phyloP scores from a whole-genome alignment of 2,329 filamentous ascomycete species.

The Tolypocladium amazonense region DNA sequence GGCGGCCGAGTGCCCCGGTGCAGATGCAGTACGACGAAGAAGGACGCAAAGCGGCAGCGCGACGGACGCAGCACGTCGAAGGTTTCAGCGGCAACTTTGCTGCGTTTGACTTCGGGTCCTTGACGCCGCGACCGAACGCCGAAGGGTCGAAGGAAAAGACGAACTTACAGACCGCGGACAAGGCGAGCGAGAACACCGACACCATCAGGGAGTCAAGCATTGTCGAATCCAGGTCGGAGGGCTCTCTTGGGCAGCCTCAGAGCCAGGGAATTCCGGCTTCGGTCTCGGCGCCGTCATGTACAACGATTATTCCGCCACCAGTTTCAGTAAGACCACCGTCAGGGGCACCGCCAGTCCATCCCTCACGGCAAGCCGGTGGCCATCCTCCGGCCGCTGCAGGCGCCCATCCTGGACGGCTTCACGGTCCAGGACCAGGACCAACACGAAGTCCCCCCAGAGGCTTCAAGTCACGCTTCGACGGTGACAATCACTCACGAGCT shows the following conservation, averaged over 20 bases:
- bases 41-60: conserved; percentile 8
- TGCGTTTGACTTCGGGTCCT: conserved; percentile 26
- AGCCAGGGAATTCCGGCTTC: background rate
- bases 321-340: background rate
- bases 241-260: background rate
- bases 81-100: conserved; percentile 27
- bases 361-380: background rate
- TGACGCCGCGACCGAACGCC: conserved; percentile 8
- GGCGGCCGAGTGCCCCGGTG: conserved; percentile 37
- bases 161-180: background rate
- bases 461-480: conserved; percentile 14
- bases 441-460: conserved; percentile 2
- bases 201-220: background rate
- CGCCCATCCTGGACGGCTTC: background rate
- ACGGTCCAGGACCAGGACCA: background rate
- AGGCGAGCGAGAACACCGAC: background rate
- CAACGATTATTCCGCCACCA: background rate
- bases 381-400: background rate
- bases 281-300: background rate
- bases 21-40: conserved; percentile 24
- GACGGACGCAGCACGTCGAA: conserved; percentile 14
- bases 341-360: background rate
- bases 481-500: conserved; percentile 9
- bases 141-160: background rate
- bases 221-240: background rate